Percentiles rank a stretch among this genome's conserved stretches.
phyloP scores from a whole-genome alignment of 192 early-diverging fungal species.

The Gorgonomyces haynaldii region DNA sequence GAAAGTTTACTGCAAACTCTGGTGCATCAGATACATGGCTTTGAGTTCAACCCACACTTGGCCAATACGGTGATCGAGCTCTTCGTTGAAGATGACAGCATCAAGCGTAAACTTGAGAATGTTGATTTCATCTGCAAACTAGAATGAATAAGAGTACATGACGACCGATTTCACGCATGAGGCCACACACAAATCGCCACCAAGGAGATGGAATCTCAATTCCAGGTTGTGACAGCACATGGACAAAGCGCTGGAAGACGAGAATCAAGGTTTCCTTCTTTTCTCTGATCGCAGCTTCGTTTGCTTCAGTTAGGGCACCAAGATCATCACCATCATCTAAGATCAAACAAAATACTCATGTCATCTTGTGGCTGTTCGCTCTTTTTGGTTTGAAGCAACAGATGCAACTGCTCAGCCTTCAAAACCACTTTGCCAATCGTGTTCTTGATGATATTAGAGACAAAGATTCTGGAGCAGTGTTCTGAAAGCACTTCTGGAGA shows the following conservation, averaged over 20 bases:
- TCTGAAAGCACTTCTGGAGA: slow-evolving; percentile 13
- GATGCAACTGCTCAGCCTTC: slow-evolving; percentile 57
- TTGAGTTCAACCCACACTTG: slow-evolving; percentile 37
- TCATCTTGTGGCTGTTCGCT: slow-evolving; percentile 13
- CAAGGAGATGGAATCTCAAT: slow-evolving; percentile 14
- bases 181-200: slow-evolving; percentile 54
- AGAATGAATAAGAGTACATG: slow-evolving; percentile 36
- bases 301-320: slow-evolving; percentile 46
- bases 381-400: slow-evolving; percentile 17
- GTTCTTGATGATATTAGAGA: slow-evolving; percentile 80
- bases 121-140: slow-evolving; percentile 45
- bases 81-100: slow-evolving; percentile 35
- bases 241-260: slow-evolving; percentile 50
- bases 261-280: slow-evolving; percentile 71
- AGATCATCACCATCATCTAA: slow-evolving; percentile 34
- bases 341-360: slow-evolving; percentile 17
- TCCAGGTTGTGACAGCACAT: slow-evolving; percentile 3
- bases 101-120: slow-evolving; percentile 46
- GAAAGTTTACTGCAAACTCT: too few relatives aligned
- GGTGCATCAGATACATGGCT: too few relatives aligned
- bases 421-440: slow-evolving; percentile 76
- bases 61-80: slow-evolving; percentile 32
- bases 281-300: slow-evolving; percentile 60
- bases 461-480: slow-evolving; percentile 40
- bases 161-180: slow-evolving; percentile 50